Evolutionary conservation across 805 yeast species (phyloP).

Genomic region (Candida alai): DNA sequence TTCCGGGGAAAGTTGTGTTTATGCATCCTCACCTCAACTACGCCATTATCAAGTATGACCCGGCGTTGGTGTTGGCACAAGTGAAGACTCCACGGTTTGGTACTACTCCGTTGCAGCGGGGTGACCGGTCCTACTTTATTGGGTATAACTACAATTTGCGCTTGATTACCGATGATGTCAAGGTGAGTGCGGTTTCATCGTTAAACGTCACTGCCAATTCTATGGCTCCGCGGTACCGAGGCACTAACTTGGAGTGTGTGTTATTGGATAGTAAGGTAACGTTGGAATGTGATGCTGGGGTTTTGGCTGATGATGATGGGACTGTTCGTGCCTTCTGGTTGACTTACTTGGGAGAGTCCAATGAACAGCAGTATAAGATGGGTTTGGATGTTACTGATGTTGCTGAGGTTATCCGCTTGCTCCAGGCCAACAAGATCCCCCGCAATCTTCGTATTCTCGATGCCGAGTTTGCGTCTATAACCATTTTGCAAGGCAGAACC

Average conservation of each 20-base stretch:
- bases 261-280: slow-evolving; percentile 70
- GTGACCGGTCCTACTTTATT: slow-evolving; percentile 72
- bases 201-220: slow-evolving; percentile 67
- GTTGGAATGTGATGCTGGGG: slow-evolving; percentile 75
- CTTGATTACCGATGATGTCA: slow-evolving; percentile 68
- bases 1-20: slow-evolving; percentile 78
- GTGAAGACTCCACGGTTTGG: slow-evolving; percentile 65
- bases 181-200: slow-evolving; percentile 72
- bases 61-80: slow-evolving; percentile 66
- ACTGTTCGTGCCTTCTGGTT: slow-evolving; percentile 82
- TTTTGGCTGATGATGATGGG: slow-evolving; percentile 74
- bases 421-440: slow-evolving; percentile 51
- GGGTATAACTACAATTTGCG: slow-evolving; percentile 74
- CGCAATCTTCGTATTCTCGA: slow-evolving; percentile 61
- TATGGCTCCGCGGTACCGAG: slow-evolving; percentile 76
- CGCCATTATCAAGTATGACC: slow-evolving; percentile 80
- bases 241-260: slow-evolving; percentile 75
- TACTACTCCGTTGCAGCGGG: slow-evolving; percentile 56
- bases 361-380: slow-evolving; percentile 64
- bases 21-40: slow-evolving; percentile 86
- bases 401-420: slow-evolving; percentile 48
- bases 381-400: slow-evolving; percentile 76
- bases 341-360: slow-evolving; percentile 73
- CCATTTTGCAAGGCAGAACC: slow-evolving; percentile 72
- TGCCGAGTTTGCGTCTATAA: slow-evolving; percentile 68